A percentile compares a stretch with the other conserved stretches of the same genome.
Evolutionary conservation across 306 rosid species (phyloP).

Genomic region (Gastrolobium villosum): DNA sequence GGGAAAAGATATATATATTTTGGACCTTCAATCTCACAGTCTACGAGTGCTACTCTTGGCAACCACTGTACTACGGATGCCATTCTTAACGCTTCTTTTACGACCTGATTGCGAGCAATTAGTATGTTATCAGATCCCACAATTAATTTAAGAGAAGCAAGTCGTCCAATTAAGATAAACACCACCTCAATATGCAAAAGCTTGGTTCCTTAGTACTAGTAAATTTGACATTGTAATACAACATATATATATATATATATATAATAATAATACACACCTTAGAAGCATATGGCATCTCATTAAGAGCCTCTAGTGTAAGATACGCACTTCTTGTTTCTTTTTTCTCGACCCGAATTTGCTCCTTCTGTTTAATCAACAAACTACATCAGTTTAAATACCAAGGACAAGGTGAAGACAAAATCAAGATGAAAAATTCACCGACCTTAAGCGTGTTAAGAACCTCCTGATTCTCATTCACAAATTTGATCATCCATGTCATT

Average conservation of each 20-base stretch:
- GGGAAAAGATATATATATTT: not conserved
- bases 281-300: slow-evolving; percentile 76
- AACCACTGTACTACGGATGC: slow-evolving; percentile 93
- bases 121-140: slow-evolving; percentile 6
- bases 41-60: slow-evolving; percentile 77
- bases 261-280: slow-evolving; percentile 53
- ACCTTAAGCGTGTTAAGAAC: slow-evolving; percentile 71
- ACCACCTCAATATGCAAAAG: not conserved
- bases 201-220: not conserved
- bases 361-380: slow-evolving; percentile 62
- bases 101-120: slow-evolving; percentile 58
- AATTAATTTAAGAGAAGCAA: slow-evolving; percentile 9
- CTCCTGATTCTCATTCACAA: slow-evolving; percentile 73
- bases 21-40: slow-evolving; percentile 78
- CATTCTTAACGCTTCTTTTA: slow-evolving; percentile 82
- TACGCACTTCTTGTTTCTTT: slow-evolving; percentile 30
- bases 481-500: slow-evolving; percentile 91
- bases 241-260: not conserved
- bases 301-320: slow-evolving; percentile 72
- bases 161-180: not conserved
- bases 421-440: slow-evolving; percentile 6
- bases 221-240: slow-evolving; percentile 10
- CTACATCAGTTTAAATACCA: not conserved
- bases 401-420: not conserved
- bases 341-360: slow-evolving; percentile 62